Evolutionary conservation across 2,329 filamentous ascomycete species (phyloP), one percentile per base, ranked within the genome.

Genomic region (Pyrenophora teres): DNA sequence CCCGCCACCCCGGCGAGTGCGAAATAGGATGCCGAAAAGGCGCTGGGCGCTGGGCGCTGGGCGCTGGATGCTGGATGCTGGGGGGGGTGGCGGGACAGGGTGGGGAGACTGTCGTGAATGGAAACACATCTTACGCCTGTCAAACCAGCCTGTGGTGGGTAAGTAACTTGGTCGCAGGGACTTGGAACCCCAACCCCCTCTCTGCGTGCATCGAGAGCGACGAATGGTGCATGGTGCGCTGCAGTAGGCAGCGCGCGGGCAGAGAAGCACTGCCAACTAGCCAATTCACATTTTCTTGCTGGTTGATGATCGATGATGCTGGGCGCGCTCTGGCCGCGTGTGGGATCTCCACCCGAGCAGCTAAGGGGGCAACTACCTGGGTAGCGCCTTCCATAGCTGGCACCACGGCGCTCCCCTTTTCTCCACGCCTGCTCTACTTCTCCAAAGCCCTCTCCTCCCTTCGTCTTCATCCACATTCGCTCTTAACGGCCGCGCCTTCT

Each of bases 391-490:
- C 49, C 46, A 32, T 31, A 35, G 37, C 52, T 62, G 59, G 54
- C 56, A 49, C 54, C 54, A 54, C 50, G 47, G 57, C 59, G 45
- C 56, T 59, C 59, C 58, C 57, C 59, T 58, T 59, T 62, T 60
- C 50, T 57, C 51, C 37, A 40, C 41, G 50, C 49, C 37, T 33
- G 46, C 49, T 47, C 50, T 47, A 45, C 33, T 49, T 19, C 27
- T 40, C 32, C 36, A 39, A 51, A 35, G 53, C 50, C 47, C 32
- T 40, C 40, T 52, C 30, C 53, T 52, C 40, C 33, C 42, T 46
- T 59, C 56, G 57, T 67, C 59, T 57, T 63, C 53, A 56, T 44
- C 56, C 54, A 62, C 60, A 42, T 45, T 60, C 59, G 54, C 59
- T 64, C 49, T 54, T 51, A 57, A 64, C 58, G 60, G 57, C 47